Conservation (phyloP, 176 grass and related monocot species). For the Bromus sterilis region DNA sequence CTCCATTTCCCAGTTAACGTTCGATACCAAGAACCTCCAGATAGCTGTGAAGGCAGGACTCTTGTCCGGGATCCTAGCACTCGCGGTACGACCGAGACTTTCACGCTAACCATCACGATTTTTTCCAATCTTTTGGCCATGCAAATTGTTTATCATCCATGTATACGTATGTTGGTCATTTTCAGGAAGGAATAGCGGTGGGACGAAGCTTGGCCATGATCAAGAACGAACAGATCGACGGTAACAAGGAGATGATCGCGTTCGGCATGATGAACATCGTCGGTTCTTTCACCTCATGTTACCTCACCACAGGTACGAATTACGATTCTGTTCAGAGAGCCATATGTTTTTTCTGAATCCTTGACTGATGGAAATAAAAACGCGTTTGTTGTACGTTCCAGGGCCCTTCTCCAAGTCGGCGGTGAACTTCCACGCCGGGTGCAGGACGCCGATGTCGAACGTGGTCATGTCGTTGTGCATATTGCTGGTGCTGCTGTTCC, state of each 20-base stretch:
- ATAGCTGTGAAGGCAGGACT: constrained; percentile 59
- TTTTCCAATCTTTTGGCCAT: background rate
- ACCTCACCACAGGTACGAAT: constrained; percentile 70
- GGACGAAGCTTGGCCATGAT: constrained; percentile 81
- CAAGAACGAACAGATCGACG: constrained; percentile 94
- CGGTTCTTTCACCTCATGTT: constrained; percentile 94
- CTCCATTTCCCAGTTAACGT: constrained; percentile 54
- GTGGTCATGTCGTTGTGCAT: constrained; percentile 91
- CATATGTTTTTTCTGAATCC: background rate
- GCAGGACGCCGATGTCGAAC: constrained; percentile 83
- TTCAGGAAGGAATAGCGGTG: constrained; percentile 92
- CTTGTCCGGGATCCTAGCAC: constrained; percentile 64
- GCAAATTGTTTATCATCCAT: background rate
- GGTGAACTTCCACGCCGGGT: constrained; percentile 92
- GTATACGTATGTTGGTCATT: background rate
- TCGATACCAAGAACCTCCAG: constrained; percentile 31
- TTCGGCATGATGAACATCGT: constrained; percentile 93
- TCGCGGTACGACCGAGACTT: constrained; percentile 56
- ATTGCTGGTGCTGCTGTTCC: constrained; percentile 87
- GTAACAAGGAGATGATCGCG: constrained; percentile 99
- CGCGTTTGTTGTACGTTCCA: constrained; percentile 5
- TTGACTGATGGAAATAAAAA: background rate
- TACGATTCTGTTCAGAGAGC: background rate
- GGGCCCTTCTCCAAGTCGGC: constrained; percentile 97
- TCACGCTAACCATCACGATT: background rate